Conservation (phyloP, 148 eudicot genomes). For the Nepenthes gracilis region DNA sequence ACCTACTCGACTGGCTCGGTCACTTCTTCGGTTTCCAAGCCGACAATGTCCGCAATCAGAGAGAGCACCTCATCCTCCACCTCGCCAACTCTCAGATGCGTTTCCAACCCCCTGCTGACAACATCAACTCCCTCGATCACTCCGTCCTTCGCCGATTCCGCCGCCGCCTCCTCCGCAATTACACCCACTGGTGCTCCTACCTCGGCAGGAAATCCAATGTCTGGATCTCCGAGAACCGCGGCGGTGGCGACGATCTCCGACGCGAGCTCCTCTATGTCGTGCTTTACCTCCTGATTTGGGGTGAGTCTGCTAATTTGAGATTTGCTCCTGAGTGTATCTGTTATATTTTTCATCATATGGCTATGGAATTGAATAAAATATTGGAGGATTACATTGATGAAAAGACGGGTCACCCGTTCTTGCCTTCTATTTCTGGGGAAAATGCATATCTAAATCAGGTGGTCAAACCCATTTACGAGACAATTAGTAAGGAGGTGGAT, state of each 20-base stretch:
- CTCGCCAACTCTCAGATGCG: constrained; percentile 80
- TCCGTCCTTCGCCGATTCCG: constrained; percentile 52
- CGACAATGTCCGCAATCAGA: constrained; percentile 63
- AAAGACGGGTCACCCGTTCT: constrained; percentile 53
- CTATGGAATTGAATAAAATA: constrained; percentile 56
- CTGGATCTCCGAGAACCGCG: constrained; percentile 39
- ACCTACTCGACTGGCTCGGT: constrained; percentile 83
- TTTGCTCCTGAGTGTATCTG: constrained; percentile 61
- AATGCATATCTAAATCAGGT: constrained; percentile 38
- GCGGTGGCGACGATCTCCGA: constrained; percentile 31
- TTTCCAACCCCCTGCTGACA: constrained; percentile 27
- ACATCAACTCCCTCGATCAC: constrained; percentile 48
- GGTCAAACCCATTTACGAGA: constrained; percentile 62
- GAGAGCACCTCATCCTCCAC: constrained; percentile 78
- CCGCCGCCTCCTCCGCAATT: constrained; percentile 35
- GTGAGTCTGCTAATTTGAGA: constrained; percentile 62
- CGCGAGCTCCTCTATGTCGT: constrained; percentile 53
- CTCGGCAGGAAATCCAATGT: constrained; percentile 46
- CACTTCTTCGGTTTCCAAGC: constrained; percentile 64
- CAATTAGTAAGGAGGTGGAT: constrained; percentile 45
- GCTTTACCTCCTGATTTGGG: constrained; percentile 62
- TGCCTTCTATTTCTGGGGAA: constrained; percentile 46
- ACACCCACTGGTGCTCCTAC: constrained; percentile 60
- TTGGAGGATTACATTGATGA: constrained; percentile 64
- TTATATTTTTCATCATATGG: constrained; percentile 66